phyloP scores from a whole-genome alignment of 768 basidiomycete genomes.

The Tephrocybe sp. region DNA sequence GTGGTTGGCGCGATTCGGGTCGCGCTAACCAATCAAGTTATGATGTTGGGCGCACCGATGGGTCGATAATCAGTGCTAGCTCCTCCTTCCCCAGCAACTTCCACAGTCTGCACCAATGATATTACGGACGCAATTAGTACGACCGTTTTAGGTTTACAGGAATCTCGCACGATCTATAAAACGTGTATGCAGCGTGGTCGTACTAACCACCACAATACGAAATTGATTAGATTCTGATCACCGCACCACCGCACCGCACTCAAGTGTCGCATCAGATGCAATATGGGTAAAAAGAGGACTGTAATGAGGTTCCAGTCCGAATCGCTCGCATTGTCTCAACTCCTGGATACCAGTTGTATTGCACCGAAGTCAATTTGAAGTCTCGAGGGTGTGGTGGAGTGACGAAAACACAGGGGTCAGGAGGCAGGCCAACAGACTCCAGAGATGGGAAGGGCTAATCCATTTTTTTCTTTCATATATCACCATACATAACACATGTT shows the following conservation, averaged over 20 bases:
- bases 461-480: too few relatives aligned
- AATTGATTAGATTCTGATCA: background rate
- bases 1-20: background rate
- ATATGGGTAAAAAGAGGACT: background rate
- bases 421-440: too few relatives aligned
- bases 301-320: background rate
- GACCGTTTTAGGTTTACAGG: too few relatives aligned
- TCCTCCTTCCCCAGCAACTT: background rate
- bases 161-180: too few relatives aligned
- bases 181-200: too few relatives aligned
- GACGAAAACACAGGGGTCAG: background rate
- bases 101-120: background rate
- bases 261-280: background rate
- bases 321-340: conserved; percentile 2
- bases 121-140: background rate
- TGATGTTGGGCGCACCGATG: background rate
- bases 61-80: background rate
- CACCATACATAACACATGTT: too few relatives aligned
- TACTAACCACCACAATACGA: too few relatives aligned
- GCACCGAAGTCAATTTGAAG: background rate
- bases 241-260: too few relatives aligned
- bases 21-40: background rate
- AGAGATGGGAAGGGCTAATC: too few relatives aligned
- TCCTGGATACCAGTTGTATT: conserved; percentile 5
- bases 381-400: background rate